Evolutionary conservation across 345 rosid species (phyloP), one percentile per base, ranked within the genome.

Genomic region (Populus deltoides): DNA sequence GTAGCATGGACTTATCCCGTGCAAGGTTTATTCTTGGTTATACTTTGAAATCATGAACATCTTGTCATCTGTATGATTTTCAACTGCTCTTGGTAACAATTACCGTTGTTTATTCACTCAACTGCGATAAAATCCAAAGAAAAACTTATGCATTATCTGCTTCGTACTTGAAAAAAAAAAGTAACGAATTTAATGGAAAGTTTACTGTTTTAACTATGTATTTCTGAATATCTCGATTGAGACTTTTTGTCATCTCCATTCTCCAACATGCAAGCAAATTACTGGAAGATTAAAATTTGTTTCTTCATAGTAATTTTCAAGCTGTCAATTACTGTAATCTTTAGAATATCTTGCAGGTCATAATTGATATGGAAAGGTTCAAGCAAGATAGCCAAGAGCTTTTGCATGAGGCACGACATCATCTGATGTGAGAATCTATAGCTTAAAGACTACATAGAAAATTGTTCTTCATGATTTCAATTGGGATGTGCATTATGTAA

Each of bases 341-440:
- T 49, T 71, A 16, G 43, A 62, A 43, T 70, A 45, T 57, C 47
- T 68, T 72, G 61, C 86, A 91, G 92, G 93, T 92, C 73, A 91
- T 95, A 77, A 82, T 87, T 79, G 90, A 88, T 69, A 95, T 95
- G 98, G 97, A 95, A 86, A 89, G 76, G 68, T 89, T 87, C 82
- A 93, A 92, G 88, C 96, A 91, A 86, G 90, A 87, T 9, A 83
- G 75, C 72, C 88, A 81, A 75, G 86, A 88, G 83, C 86, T 83
- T 72, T 77, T 90, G 6, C 39, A 78, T 22, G 90, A 88, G 80
- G 84, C 92, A 24, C 86, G 80, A 27, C 86, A 82, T 66, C 86
- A 87, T 83, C 69, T 90, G 70, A 85, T 59, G 98, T 90, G 76
- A 85, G 86, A 73, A 81, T 72, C 63, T 27, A 17, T 70, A 51